phyloP scores from a whole-genome alignment of 176 grass and related monocot species.

The Oryza punctata region DNA sequence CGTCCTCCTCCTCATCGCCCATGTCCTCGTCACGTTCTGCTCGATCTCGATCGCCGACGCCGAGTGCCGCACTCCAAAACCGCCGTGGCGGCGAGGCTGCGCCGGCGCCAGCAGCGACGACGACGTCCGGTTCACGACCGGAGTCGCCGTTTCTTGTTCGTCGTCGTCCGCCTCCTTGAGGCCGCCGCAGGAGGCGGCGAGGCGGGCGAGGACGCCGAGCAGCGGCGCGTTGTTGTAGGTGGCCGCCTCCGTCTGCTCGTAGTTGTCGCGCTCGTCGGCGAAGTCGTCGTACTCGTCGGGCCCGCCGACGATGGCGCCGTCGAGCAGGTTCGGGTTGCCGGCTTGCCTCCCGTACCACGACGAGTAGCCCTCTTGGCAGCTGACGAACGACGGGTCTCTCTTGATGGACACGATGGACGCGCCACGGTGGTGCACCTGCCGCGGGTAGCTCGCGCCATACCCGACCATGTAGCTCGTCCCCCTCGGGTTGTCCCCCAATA shows the following conservation, averaged over 20 bases:
- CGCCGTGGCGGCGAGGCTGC: background rate
- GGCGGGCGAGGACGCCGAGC: constrained; percentile 80
- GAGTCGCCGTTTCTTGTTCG: constrained; percentile 1
- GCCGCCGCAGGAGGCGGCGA: constrained; percentile 59
- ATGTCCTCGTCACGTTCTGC: constrained; percentile 67
- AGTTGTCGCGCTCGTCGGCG: constrained; percentile 85
- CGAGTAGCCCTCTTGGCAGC: constrained; percentile 70
- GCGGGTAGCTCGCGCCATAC: constrained; percentile 68
- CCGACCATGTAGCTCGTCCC: constrained; percentile 97
- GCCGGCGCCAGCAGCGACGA: background rate
- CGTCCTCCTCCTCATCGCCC: constrained; percentile 40
- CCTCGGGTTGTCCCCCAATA: constrained; percentile 84
- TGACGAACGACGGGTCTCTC: constrained; percentile 59
- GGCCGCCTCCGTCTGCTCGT: constrained; percentile 86
- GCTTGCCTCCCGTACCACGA: constrained; percentile 58
- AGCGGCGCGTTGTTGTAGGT: constrained; percentile 94
- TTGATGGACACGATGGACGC: constrained; percentile 83
- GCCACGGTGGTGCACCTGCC: constrained; percentile 88
- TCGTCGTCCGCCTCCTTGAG: constrained; percentile 23
- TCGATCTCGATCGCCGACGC: constrained; percentile 43
- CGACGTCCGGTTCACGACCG: constrained; percentile 12
- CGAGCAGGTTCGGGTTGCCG: constrained; percentile 71
- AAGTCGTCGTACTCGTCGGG: constrained; percentile 88
- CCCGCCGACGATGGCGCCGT: constrained; percentile 87
- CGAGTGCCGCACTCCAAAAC: no score